These are phyloP conservation scores for Castanea mollissima DNA, from an alignment of 306 rosid species.

Conservation along the genomic window DNA sequence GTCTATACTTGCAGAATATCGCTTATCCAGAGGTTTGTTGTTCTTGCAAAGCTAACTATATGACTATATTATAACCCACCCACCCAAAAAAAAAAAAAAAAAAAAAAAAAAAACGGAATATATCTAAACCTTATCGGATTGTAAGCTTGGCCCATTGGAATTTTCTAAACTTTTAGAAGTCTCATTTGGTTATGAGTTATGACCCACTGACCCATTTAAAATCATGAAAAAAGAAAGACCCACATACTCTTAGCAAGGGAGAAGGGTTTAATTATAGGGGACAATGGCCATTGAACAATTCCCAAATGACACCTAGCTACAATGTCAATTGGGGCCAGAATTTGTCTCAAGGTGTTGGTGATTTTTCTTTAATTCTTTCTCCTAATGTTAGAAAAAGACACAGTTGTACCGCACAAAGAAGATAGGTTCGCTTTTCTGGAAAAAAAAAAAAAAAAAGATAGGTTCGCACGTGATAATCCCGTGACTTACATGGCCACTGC, in stretches of 20 bases:
- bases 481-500: constrained; percentile 23
- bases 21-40: too few species aligned
- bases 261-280: background rate
- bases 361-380: background rate
- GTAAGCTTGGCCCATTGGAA: too few species aligned
- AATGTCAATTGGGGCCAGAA: background rate
- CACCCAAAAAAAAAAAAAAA: too few species aligned
- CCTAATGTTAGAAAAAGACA: background rate
- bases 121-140: too few species aligned
- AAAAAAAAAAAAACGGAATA: too few species aligned
- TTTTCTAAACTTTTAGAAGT: too few species aligned
- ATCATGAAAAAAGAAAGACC: background rate
- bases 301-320: background rate
- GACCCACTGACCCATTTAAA: too few species aligned
- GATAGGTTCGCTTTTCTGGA: background rate
- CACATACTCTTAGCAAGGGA: background rate
- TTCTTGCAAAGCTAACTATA: too few species aligned
- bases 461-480: constrained; percentile 19
- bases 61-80: too few species aligned
- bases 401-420: constrained; percentile 12
- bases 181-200: too few species aligned
- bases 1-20: background rate
- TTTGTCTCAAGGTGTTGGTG: background rate
- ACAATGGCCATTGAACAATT: background rate
- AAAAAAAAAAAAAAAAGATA: background rate